A percentile compares a stretch with the other conserved stretches of the same genome.
These are phyloP conservation scores for Wallacemonas rigidus DNA, from an alignment of 208 protist genomes.

Conservation along the genomic window DNA sequence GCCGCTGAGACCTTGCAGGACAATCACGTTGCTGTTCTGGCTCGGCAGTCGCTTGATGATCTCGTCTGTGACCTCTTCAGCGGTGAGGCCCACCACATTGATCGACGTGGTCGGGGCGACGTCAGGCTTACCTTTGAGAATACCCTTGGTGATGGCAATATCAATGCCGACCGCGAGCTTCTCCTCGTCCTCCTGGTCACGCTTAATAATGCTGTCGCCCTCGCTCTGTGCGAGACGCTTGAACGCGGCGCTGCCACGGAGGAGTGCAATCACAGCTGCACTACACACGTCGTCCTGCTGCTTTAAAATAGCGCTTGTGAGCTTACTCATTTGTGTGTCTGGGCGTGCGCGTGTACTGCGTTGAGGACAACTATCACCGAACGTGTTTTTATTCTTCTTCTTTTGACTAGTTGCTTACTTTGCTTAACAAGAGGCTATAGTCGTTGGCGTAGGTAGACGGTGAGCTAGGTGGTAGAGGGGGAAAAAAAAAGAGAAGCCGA, in stretches of 20 bases:
- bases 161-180: conserved; percentile 89
- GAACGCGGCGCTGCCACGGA: conserved; percentile 58
- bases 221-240: conserved; percentile 60
- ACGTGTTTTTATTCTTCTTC: too few relatives aligned
- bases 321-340: conserved; percentile 20
- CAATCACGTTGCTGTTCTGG: conserved; percentile 79
- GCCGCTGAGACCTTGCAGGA: conserved; percentile 89
- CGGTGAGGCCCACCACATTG: conserved; percentile 72
- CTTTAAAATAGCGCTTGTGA: conserved; percentile 55
- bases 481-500: background rate
- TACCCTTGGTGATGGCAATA: conserved; percentile 66
- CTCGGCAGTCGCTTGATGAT: conserved; percentile 63
- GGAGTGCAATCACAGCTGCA: conserved; percentile 49
- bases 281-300: conserved; percentile 88
- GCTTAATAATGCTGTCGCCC: conserved; percentile 66
- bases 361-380: too few relatives aligned
- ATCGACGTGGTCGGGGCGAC: conserved; percentile 45
- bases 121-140: conserved; percentile 52
- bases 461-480: background rate
- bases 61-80: conserved; percentile 77
- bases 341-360: background rate
- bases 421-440: background rate
- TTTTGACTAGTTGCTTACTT: too few relatives aligned
- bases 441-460: background rate
- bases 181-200: conserved; percentile 87